phyloP scores from a whole-genome alignment of 1,284 basidiomycete genomes.

The Sanguinoderma infundibulare region DNA sequence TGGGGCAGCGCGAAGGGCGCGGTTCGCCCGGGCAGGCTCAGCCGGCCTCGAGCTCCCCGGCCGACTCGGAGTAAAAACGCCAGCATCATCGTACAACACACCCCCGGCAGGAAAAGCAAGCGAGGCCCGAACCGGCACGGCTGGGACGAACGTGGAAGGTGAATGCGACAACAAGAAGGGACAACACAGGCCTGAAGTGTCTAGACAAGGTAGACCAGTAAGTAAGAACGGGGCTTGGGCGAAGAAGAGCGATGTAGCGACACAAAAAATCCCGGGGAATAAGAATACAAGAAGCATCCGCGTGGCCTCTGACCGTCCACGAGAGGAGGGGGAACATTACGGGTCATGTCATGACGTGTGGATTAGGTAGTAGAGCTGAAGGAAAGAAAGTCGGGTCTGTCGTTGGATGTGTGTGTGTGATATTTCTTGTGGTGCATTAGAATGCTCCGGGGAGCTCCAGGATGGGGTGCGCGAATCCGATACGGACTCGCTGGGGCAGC shows the following conservation, averaged over 20 bases:
- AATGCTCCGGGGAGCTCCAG: slow-evolving; percentile 44
- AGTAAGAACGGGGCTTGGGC: background rate
- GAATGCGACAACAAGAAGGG: slow-evolving; percentile 14
- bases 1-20: slow-evolving; percentile 13
- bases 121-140: slow-evolving; percentile 18
- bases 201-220: slow-evolving; percentile 4
- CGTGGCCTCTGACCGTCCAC: slow-evolving; percentile 23
- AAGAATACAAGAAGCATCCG: slow-evolving; percentile 29
- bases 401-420: slow-evolving; percentile 3
- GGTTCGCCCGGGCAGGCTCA: slow-evolving; percentile 20
- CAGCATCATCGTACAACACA: slow-evolving; percentile 29
- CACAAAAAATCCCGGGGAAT: slow-evolving; percentile 22
- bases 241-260: slow-evolving; percentile 10
- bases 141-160: slow-evolving; percentile 21
- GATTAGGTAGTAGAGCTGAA: slow-evolving; percentile 4
- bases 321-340: slow-evolving; percentile 19
- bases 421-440: slow-evolving; percentile 31
- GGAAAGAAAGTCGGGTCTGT: slow-evolving; percentile 8
- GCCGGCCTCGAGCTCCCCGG: slow-evolving; percentile 22
- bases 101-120: too few species aligned
- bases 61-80: slow-evolving; percentile 22
- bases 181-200: slow-evolving; percentile 7
- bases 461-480: slow-evolving; percentile 41
- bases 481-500: slow-evolving; percentile 36
- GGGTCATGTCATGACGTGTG: slow-evolving; percentile 6